phyloP scores from a whole-genome alignment of 768 basidiomycete genomes.

The Rhodotorula toruloides region DNA sequence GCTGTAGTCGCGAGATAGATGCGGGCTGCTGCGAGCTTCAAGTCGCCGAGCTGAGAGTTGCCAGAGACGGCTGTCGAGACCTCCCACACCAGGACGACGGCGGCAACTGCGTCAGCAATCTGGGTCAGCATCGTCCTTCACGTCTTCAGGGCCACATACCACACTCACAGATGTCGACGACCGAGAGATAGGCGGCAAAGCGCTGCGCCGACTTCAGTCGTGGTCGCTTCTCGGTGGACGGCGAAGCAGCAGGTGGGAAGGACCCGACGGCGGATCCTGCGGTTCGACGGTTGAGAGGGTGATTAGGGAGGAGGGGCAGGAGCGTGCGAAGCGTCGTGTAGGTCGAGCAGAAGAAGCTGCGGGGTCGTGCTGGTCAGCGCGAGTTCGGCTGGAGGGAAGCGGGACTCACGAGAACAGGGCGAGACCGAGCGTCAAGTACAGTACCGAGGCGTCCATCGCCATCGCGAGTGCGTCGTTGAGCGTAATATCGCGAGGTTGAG shows the following conservation, averaged over 20 bases:
- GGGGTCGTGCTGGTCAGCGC: background rate
- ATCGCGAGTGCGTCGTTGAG: background rate
- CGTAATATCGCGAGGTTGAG: background rate
- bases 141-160: background rate
- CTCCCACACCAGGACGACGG: slow-evolving; percentile 23
- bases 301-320: slow-evolving; percentile 13
- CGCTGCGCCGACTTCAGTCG: slow-evolving; percentile 31
- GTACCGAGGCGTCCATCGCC: background rate
- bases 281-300: slow-evolving; percentile 13
- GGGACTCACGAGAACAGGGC: slow-evolving; percentile 18
- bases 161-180: slow-evolving; percentile 14
- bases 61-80: background rate
- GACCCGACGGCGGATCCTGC: background rate
- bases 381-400: background rate
- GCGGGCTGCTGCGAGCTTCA: slow-evolving; percentile 8
- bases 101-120: slow-evolving; percentile 2
- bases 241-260: background rate
- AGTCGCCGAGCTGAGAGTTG: background rate
- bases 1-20: slow-evolving; percentile 27
- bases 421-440: slow-evolving; percentile 13
- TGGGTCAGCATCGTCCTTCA: background rate
- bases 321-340: slow-evolving; percentile 32
- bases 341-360: slow-evolving; percentile 25
- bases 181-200: slow-evolving; percentile 16
- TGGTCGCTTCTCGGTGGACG: background rate